phyloP scores from a whole-genome alignment of 139 green algal genomes.

The Diplosphaera chodatii region DNA sequence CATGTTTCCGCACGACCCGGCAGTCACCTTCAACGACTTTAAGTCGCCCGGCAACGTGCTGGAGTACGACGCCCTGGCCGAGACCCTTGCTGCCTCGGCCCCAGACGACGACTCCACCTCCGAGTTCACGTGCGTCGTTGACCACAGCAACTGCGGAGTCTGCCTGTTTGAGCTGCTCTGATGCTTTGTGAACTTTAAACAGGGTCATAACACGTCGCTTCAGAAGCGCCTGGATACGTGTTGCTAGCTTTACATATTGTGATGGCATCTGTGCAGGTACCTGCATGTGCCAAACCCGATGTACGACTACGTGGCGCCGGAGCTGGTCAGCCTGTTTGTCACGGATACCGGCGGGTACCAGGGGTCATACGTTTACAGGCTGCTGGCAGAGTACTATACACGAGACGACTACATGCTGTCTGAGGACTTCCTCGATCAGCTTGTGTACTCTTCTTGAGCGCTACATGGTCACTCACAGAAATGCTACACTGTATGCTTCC shows the following conservation, averaged over 20 bases:
- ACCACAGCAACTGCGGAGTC: too few species aligned
- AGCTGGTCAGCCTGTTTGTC: conserved; percentile 86
- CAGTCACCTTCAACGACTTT: conserved; percentile 80
- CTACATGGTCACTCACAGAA: too few species aligned
- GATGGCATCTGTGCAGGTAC: too few species aligned
- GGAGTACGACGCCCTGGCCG: conserved; percentile 52
- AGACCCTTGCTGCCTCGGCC: conserved; percentile 17
- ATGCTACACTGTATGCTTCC: too few species aligned
- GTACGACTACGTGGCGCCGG: conserved; percentile 93
- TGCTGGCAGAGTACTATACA: conserved; percentile 71
- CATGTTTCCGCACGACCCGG: conserved; percentile 84
- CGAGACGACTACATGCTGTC: conserved; percentile 3
- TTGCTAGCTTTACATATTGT: too few species aligned
- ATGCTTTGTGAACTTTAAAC: too few species aligned
- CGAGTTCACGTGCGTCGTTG: background rate
- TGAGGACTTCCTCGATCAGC: background rate
- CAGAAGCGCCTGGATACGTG: too few species aligned
- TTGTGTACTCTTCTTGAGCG: background rate
- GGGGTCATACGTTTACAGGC: conserved; percentile 76
- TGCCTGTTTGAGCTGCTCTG: too few species aligned
- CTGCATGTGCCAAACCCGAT: conserved; percentile 81
- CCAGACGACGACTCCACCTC: background rate
- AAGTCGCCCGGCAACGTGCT: conserved; percentile 38
- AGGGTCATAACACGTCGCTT: too few species aligned
- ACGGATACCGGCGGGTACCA: conserved; percentile 81